Percentiles rank a stretch among this genome's conserved stretches.
Conservation (phyloP, 2,329 filamentous ascomycete genomes). For the Diaporthe vexans region DNA sequence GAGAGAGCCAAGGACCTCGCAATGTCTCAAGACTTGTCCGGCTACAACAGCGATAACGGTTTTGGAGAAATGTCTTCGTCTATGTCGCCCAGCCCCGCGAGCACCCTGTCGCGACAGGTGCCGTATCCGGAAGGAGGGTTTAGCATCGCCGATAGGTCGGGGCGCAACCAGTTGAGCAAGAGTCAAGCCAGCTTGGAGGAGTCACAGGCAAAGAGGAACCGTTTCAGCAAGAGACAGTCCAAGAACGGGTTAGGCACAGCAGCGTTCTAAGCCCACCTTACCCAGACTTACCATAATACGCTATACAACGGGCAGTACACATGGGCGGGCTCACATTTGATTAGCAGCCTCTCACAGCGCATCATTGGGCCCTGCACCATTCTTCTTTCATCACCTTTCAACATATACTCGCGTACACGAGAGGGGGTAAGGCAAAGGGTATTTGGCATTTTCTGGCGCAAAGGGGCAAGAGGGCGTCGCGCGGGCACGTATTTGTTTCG, state of each 20-base stretch:
- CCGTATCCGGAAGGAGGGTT: conserved; percentile 63
- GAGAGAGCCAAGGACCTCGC: conserved; percentile 90
- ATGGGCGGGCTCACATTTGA: conserved; percentile 23
- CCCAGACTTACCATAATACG: conserved; percentile 3
- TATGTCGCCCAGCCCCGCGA: conserved; percentile 79
- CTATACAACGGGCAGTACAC: conserved; percentile 23
- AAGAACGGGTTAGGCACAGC: conserved; percentile 90
- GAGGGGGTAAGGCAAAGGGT: conserved; percentile 23
- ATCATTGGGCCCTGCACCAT: conserved; percentile 10
- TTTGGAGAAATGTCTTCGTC: conserved; percentile 79
- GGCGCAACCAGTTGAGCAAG: conserved; percentile 71
- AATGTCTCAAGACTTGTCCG: conserved; percentile 76
- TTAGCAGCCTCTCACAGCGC: background rate
- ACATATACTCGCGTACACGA: conserved; percentile 21
- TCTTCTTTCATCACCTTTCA: conserved; percentile 22
- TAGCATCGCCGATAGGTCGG: conserved; percentile 65
- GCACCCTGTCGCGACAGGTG: conserved; percentile 75
- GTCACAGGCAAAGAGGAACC: conserved; percentile 62
- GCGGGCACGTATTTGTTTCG: conserved; percentile 23
- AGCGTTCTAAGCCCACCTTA: conserved; percentile 72
- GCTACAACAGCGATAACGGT: conserved; percentile 74
- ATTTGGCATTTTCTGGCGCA: conserved; percentile 42
- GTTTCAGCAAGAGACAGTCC: conserved; percentile 93
- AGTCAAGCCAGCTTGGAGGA: conserved; percentile 70
- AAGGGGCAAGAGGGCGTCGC: conserved; percentile 35